Base-by-base conservation (phyloP, 2,329 filamentous ascomycete species). In the Cercospora sojina region DNA sequence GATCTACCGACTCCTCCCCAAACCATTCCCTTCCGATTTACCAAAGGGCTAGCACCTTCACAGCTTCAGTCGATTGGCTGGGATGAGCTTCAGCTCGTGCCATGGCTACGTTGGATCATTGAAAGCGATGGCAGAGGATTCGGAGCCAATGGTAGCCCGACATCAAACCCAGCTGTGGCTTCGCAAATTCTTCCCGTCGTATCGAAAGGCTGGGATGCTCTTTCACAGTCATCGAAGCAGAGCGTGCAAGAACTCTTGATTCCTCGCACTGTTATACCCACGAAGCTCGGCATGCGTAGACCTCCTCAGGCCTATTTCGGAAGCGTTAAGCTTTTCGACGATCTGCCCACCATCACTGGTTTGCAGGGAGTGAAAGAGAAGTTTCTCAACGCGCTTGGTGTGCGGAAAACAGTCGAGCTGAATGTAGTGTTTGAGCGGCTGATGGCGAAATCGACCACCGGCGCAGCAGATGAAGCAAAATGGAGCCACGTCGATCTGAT, bases 401-500 rank as follows among this genome's bases (percentile, higher is more conserved):
- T 99, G 27, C 88, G 95, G 66, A 98, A 98, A 81, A 99, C 95
- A 0, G 89, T 99, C 20, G 95, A 99, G 72, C 82, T 99, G 1
- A 92, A 92, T 32, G 94, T 96, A 31, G 96, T 99, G 31, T 98
- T 99, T 74, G 90, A 91, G 25, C 87, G 94, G 53, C 84, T 99
- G 51, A 85, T 97, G 71, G 88, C 86, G 60, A 84, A 85, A 16
- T 83, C 87, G 0, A 75, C 82, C 13, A 78, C 77, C 9, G 82
- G 83, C n/a, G 68, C 78, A 2, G 78, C 80, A 20, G 84, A 85
- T 27, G 83, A 82, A 23, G 80, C 81, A 23, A 85, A 89, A 77
- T 97, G 92, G 91, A 97, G 92, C 65, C 94, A 98, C 76, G 88
- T 97, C 67, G 94, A 99, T 76, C 83, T 99, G 27, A 93, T 99